These are phyloP conservation scores for Sporothrix globosa DNA, from an alignment of 2,329 filamentous ascomycete genomes.

Conservation along the genomic window DNA sequence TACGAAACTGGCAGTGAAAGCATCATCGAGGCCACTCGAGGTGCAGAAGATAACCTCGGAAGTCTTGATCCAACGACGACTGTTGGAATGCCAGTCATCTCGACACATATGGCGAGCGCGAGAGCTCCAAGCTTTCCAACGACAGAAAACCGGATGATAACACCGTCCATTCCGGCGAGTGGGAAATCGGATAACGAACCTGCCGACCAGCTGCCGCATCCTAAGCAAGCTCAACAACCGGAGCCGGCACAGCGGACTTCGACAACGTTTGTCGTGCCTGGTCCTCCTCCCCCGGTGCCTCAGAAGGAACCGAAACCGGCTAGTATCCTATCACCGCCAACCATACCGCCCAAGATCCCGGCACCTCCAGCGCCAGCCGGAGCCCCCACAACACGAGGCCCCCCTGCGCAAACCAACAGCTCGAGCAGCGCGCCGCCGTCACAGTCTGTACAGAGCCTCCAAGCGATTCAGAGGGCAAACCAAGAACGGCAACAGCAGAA, in stretches of 20 bases:
- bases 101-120: not conserved
- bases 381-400: not conserved
- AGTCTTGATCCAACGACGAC: constrained; percentile 1
- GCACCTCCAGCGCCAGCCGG: constrained; percentile 11
- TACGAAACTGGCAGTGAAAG: not conserved
- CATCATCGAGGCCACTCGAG: not conserved
- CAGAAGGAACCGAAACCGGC: not conserved
- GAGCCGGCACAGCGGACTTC: not conserved
- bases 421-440: not conserved
- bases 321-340: not conserved
- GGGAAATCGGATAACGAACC: not conserved
- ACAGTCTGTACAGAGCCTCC: constrained; percentile 7
- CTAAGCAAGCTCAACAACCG: not conserved
- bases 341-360: constrained; percentile 9
- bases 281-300: constrained; percentile 19
- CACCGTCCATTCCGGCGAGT: not conserved
- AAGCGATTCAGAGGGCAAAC: constrained; percentile 9
- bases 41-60: not conserved
- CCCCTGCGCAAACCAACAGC: not conserved
- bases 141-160: not conserved
- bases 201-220: not conserved
- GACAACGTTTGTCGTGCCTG: constrained; percentile 4
- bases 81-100: not conserved
- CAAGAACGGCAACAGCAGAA: not conserved
- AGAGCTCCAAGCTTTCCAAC: not conserved